phyloP scores from a whole-genome alignment of 139 green algal species.

The Chlamydomonas schloesseri region DNA sequence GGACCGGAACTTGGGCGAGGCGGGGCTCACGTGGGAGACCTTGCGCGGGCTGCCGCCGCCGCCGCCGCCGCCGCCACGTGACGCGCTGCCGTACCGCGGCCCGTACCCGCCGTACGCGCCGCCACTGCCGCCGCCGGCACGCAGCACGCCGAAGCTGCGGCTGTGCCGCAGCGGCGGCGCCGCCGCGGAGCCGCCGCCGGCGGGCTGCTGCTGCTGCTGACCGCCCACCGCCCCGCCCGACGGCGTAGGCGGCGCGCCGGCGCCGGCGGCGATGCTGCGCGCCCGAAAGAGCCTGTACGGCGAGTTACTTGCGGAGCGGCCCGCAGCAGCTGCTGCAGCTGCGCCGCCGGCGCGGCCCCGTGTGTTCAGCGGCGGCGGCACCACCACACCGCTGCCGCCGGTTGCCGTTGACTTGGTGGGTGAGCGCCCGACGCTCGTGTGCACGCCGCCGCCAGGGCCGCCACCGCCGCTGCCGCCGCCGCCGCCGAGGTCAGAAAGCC shows the following conservation, averaged over 20 bases:
- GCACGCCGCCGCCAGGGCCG: too few species aligned
- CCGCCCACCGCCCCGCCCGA: neutral
- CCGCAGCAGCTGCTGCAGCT: too few species aligned
- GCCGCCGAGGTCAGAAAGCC: neutral
- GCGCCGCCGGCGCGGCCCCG: too few species aligned
- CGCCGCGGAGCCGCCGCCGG: neutral
- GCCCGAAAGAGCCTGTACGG: neutral
- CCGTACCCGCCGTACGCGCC: too few species aligned
- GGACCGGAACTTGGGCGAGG: conserved; percentile 39
- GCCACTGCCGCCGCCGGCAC: neutral
- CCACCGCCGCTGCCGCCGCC: neutral
- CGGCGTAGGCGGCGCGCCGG: neutral
- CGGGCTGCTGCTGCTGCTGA: neutral
- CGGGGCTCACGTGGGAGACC: conserved; percentile 8
- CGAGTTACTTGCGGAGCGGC: neutral
- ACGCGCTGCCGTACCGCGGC: too few species aligned
- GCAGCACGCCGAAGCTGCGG: conserved; percentile 24
- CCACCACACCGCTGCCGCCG: too few species aligned
- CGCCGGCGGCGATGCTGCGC: neutral
- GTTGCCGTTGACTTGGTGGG: too few species aligned
- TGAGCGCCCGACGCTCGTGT: too few species aligned
- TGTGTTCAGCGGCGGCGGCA: too few species aligned
- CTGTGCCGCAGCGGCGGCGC: neutral
- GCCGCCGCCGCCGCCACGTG: neutral
- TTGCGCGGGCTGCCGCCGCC: neutral